Evolutionary conservation across 2,329 filamentous ascomycete species (phyloP), one percentile per base, ranked within the genome.

Genomic region (Corinectria fuckeliana): DNA sequence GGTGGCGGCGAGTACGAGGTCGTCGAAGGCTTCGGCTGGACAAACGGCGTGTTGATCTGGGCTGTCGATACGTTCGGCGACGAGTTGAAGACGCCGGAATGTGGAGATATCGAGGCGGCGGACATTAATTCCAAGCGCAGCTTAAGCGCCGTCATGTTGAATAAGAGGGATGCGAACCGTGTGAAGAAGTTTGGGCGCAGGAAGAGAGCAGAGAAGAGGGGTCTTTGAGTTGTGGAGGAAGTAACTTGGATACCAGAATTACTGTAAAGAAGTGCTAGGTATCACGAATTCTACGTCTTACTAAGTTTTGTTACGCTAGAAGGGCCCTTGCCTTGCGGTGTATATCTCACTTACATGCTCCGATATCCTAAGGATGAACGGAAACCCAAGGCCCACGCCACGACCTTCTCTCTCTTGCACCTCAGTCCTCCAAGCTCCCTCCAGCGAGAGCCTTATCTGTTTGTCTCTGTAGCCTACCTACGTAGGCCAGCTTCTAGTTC

Each of bases 11-110:
- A 90, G 77, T 90, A 90, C 71, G 81, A 84, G 53, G 88, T 90
- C 5, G 88, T 89, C 3, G 85, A 89, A 74, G 88, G 88, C 1
- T 91, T 91, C 65, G 88, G 88, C 6, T 91, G 88, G 88, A 86
- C 85, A 1, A 90, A 90, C 64, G 88, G 88, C 26, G 87, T 90
- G 51, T 72, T 90, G 26, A 84, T 91, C 51, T 90, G 87, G 87
- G 79, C 82, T 1, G 86, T 82, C 8, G 88, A 90, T 67, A 80
- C 80, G 7, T 91, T 90, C 74, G 83, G 79, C 11, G 78, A 81
- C 67, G 74, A 80, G 65, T 72, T 90, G 57, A 78, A 72, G 64
- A 76, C 82, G 23, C 87, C 88, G 0, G 76, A 88, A 44, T 87
- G 85, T 62, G 82, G 81, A 7, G 76, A 85, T 50, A 76, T 85